Conservation (phyloP, 2,329 filamentous ascomycete genomes). For the Verruconis gallopava region DNA sequence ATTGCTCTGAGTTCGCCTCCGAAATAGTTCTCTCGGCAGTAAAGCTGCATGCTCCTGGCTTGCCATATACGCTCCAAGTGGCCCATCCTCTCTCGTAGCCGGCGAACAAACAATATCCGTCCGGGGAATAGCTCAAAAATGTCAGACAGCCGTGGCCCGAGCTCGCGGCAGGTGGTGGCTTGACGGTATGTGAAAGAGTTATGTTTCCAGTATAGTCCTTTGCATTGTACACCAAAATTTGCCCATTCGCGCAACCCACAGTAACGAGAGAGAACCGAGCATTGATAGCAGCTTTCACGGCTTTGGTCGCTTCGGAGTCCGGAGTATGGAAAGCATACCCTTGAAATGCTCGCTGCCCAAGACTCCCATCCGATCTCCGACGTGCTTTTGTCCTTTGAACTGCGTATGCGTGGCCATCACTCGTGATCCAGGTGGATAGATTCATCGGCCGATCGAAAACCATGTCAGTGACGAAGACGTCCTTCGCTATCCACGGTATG, state of each 20-base stretch:
- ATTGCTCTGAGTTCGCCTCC: conserved; percentile 59
- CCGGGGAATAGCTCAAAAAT: conserved; percentile 75
- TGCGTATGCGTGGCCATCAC: conserved; percentile 76
- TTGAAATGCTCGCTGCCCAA: conserved; percentile 42
- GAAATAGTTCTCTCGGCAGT: conserved; percentile 52
- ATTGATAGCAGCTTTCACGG: conserved; percentile 71
- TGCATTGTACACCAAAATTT: conserved; percentile 79
- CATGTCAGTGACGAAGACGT: conserved; percentile 66
- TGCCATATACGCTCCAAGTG: conserved; percentile 95
- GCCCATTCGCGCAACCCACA: conserved; percentile 67
- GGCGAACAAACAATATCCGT: conserved; percentile 91
- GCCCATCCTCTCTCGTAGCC: conserved; percentile 90
- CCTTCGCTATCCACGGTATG: conserved; percentile 76
- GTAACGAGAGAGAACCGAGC: conserved; percentile 89
- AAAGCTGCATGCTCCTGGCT: conserved; percentile 76
- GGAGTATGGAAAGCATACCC: conserved; percentile 85
- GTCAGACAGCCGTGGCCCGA: conserved; percentile 57
- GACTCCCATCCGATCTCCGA: conserved; percentile 1
- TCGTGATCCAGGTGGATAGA: conserved; percentile 81
- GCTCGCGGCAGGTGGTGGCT: conserved; percentile 50
- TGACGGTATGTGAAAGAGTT: conserved; percentile 68
- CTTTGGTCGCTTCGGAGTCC: conserved; percentile 43
- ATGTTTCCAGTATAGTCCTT: conserved; percentile 91
- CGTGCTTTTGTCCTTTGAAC: conserved; percentile 50
- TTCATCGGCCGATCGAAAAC: conserved; percentile 95